Evolutionary conservation across 805 yeast species (phyloP).

Genomic region (Isabelozyma gotoi): DNA sequence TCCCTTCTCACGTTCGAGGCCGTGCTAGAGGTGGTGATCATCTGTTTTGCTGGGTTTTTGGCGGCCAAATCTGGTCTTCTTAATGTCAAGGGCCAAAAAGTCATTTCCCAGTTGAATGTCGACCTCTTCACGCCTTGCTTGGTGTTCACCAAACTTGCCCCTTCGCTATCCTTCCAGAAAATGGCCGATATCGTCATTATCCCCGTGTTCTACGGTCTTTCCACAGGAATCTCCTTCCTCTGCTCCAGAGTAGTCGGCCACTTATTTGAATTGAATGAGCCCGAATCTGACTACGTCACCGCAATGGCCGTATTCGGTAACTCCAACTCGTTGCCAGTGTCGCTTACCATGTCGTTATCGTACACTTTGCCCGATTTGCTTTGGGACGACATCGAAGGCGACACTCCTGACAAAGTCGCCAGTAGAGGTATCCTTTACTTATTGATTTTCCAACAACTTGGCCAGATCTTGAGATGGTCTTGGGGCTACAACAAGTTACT

Average conservation of each 20-base stretch:
- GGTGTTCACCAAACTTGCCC: constrained; percentile 78
- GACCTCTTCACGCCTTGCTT: constrained; percentile 94
- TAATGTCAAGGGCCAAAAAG: constrained; percentile 71
- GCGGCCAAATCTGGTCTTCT: constrained; percentile 76
- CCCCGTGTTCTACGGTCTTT: constrained; percentile 79
- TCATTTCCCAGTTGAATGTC: constrained; percentile 76
- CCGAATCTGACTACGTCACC: constrained; percentile 86
- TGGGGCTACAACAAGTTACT: constrained; percentile 80
- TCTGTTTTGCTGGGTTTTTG: constrained; percentile 82
- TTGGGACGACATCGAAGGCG: constrained; percentile 73
- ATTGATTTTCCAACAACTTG: constrained; percentile 77
- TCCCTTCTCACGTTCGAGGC: constrained; percentile 84
- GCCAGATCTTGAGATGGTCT: constrained; percentile 81
- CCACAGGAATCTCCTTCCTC: constrained; percentile 71
- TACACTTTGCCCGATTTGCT: constrained; percentile 72
- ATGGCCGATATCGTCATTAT: constrained; percentile 78
- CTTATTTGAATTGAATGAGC: constrained; percentile 57
- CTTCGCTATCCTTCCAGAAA: constrained; percentile 68
- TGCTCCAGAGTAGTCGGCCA: constrained; percentile 60
- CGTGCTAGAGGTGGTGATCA: constrained; percentile 82
- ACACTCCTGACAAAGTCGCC: constrained; percentile 67
- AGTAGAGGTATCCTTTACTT: constrained; percentile 75
- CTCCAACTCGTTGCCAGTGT: constrained; percentile 92
- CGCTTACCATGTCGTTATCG: constrained; percentile 76
- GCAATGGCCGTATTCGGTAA: constrained; percentile 98